Percentiles rank a stretch among this genome's conserved stretches.
These are phyloP conservation scores for Coemansia sp. DNA, from an alignment of 192 early-diverging fungal species.

Conservation along the genomic window DNA sequence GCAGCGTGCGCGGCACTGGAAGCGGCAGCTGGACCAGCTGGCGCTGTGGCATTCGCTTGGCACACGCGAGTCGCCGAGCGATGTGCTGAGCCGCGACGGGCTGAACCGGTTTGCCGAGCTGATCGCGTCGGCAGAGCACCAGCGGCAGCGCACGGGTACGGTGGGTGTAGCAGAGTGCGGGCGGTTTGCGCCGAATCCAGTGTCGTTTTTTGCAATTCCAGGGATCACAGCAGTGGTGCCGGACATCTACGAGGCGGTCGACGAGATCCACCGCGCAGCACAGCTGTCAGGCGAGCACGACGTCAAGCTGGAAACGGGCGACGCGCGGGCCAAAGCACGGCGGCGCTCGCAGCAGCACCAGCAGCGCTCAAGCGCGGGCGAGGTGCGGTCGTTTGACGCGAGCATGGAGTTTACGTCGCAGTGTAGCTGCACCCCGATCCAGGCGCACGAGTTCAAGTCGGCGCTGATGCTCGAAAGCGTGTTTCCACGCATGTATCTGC, in stretches of 20 bases:
- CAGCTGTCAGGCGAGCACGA: constrained; percentile 21
- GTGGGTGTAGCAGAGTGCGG: constrained; percentile 32
- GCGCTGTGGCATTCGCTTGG: constrained; percentile 45
- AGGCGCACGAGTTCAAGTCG: constrained; percentile 26
- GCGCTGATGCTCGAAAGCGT: constrained; percentile 42
- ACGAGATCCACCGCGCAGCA: constrained; percentile 45
- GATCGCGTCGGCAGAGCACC: constrained; percentile 28
- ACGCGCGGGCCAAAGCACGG: background rate
- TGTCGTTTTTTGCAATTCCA: constrained; percentile 48
- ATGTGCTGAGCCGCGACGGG: constrained; percentile 35
- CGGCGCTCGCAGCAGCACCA: background rate
- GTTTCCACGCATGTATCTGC: constrained; percentile 31
- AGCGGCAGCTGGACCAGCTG: constrained; percentile 49
- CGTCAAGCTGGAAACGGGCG: background rate
- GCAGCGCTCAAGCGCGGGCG: constrained; percentile 3
- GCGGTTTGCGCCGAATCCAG: constrained; percentile 38
- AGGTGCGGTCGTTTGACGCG: constrained; percentile 32
- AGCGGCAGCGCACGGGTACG: constrained; percentile 7
- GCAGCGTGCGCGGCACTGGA: constrained; percentile 43
- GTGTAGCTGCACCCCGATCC: constrained; percentile 35
- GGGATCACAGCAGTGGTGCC: constrained; percentile 45
- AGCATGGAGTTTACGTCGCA: constrained; percentile 32
- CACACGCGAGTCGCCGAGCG: constrained; percentile 34
- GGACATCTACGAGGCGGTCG: constrained; percentile 48
- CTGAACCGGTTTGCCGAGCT: constrained; percentile 22